phyloP scores from a whole-genome alignment of 225 moss, liverwort and hornwort species.

The Polytrichum commune region DNA sequence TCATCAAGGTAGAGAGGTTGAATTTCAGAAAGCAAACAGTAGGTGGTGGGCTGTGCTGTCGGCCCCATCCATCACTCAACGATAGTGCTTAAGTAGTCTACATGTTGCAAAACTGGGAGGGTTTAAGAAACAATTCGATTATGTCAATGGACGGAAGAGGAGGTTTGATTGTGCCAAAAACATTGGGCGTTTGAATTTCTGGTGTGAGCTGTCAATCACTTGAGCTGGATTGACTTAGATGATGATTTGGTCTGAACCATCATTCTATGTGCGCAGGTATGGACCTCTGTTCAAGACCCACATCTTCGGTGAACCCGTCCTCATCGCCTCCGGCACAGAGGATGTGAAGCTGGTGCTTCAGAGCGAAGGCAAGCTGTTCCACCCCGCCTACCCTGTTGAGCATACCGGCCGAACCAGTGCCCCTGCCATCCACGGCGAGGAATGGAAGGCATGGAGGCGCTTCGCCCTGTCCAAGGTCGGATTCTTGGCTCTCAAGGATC shows the following conservation, averaged over 20 bases:
- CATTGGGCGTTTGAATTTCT: too few relatives aligned
- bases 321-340: constrained; percentile 25
- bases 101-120: too few relatives aligned
- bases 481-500: constrained; percentile 29
- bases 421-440: constrained; percentile 30
- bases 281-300: constrained; percentile 27
- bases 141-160: too few relatives aligned
- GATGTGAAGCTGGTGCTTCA: constrained; percentile 41
- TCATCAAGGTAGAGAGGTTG: too few relatives aligned
- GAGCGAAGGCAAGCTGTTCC: constrained; percentile 27
- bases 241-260: neutral
- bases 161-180: too few relatives aligned
- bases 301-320: constrained; percentile 26
- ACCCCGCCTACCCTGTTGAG: constrained; percentile 22
- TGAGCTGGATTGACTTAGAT: too few relatives aligned
- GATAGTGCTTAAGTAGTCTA: too few relatives aligned
- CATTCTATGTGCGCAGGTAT: constrained; percentile 8
- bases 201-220: too few relatives aligned
- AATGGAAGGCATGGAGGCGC: constrained; percentile 34
- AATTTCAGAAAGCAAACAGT: too few relatives aligned
- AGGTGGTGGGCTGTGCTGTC: too few relatives aligned
- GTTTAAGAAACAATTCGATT: too few relatives aligned
- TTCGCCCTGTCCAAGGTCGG: constrained; percentile 37
- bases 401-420: constrained; percentile 28
- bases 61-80: too few relatives aligned